These are phyloP conservation scores for Capronia coronata DNA, from an alignment of 2,329 filamentous ascomycete genomes.

Conservation along the genomic window DNA sequence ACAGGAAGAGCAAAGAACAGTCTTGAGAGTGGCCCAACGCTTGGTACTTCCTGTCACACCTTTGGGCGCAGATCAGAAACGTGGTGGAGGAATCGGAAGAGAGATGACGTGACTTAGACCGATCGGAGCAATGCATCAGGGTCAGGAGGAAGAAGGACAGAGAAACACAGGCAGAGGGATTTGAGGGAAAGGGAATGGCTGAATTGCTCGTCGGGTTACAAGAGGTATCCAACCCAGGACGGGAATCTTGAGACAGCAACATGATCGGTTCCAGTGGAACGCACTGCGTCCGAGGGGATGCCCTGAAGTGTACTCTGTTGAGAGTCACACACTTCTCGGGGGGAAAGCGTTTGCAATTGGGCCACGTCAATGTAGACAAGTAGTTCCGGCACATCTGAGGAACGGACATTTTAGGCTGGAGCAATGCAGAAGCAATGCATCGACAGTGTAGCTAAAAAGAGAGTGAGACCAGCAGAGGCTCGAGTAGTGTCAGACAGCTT, in stretches of 20 bases:
- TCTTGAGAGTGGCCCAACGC: slow-evolving; percentile 8
- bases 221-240: slow-evolving; percentile 12
- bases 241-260: slow-evolving; percentile 8
- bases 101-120: slow-evolving; percentile 23
- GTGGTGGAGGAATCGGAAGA: slow-evolving; percentile 17
- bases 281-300: slow-evolving; percentile 5
- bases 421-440: slow-evolving; percentile 14
- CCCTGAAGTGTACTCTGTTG: slow-evolving; percentile 9
- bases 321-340: slow-evolving; percentile 8
- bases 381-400: slow-evolving; percentile 10
- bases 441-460: slow-evolving; percentile 9
- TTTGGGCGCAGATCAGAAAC: slow-evolving; percentile 18
- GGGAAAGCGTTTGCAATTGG: slow-evolving; percentile 18
- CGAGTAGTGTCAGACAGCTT: slow-evolving; percentile 21
- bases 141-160: slow-evolving; percentile 15
- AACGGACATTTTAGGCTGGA: slow-evolving; percentile 4
- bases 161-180: slow-evolving; percentile 7
- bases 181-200: slow-evolving; percentile 16
- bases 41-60: slow-evolving; percentile 15
- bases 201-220: slow-evolving; percentile 8
- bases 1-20: slow-evolving; percentile 24
- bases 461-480: slow-evolving; percentile 11
- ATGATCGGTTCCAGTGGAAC: slow-evolving; percentile 5
- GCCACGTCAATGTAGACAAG: slow-evolving; percentile 21
- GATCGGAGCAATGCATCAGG: slow-evolving; percentile 12